Evolutionary conservation across 257 asterid species (phyloP).

Genomic region (Linaria vulgaris): DNA sequence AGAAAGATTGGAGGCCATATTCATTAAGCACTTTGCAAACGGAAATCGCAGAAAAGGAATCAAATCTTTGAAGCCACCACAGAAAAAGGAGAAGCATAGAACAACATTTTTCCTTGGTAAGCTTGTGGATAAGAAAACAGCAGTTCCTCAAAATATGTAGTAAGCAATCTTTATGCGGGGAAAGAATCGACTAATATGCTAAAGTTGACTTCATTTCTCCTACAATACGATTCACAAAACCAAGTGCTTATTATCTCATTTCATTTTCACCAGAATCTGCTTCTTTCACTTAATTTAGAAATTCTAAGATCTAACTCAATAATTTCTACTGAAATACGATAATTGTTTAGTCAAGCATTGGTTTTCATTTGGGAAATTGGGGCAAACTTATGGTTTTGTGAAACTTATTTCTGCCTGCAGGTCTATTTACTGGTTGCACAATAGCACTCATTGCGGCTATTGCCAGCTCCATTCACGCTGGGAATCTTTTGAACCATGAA

Average conservation of each 20-base stretch:
- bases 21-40: conserved; percentile 71
- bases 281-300: no score
- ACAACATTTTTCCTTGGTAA: conserved; percentile 73
- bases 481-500: conserved; percentile 44
- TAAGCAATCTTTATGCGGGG: no score
- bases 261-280: no score
- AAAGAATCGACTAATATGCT: no score
- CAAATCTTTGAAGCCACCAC: conserved; percentile 53
- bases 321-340: no score
- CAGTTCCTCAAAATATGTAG: not conserved
- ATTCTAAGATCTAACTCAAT: no score
- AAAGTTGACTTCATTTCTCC: not conserved
- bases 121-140: not conserved
- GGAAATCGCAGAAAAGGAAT: conserved; percentile 79
- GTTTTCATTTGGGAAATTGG: not conserved
- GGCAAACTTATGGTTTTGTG: not conserved
- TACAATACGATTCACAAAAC: not conserved
- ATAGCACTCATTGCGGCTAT: conserved; percentile 58
- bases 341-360: no score
- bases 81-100: conserved; percentile 64
- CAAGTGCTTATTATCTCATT: no score
- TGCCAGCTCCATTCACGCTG: conserved; percentile 40
- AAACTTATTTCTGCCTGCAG: conserved; percentile 32
- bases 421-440: conserved; percentile 74
- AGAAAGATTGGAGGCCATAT: conserved; percentile 59